These are phyloP conservation scores for Boletus fagicola DNA, from an alignment of 768 basidiomycete genomes.

Conservation along the genomic window DNA sequence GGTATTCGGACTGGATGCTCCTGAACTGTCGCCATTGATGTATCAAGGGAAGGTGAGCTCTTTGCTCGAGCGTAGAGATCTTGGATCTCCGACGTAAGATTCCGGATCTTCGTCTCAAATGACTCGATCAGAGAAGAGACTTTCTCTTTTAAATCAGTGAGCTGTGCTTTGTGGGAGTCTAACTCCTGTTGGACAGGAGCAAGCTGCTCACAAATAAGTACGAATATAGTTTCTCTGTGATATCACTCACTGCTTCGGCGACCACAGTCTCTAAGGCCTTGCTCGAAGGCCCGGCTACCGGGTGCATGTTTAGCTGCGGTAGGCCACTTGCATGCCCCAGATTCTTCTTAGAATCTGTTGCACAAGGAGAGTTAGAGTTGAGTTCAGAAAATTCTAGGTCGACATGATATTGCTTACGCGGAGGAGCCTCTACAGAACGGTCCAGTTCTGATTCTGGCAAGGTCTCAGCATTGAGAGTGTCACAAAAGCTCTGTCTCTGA, in stretches of 20 bases:
- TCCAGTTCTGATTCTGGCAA: slow-evolving; percentile 27
- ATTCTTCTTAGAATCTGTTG: slow-evolving; percentile 9
- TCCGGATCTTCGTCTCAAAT: slow-evolving; percentile 39
- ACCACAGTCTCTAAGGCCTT: slow-evolving; percentile 20
- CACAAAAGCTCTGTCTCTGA: slow-evolving; percentile 18
- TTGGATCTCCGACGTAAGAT: slow-evolving; percentile 37
- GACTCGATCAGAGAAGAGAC: slow-evolving; percentile 30
- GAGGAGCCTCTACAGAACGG: slow-evolving; percentile 7
- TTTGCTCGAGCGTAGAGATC: slow-evolving; percentile 25
- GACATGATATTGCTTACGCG: slow-evolving; percentile 14
- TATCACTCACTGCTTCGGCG: slow-evolving; percentile 31
- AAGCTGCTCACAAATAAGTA: slow-evolving; percentile 35
- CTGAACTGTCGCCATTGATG: slow-evolving; percentile 7
- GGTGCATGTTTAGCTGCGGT: slow-evolving; percentile 2
- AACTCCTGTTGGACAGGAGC: slow-evolving; percentile 53
- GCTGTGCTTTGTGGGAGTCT: slow-evolving; percentile 44
- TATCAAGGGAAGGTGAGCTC: slow-evolving; percentile 9
- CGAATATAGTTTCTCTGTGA: background rate
- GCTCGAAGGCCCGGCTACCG: slow-evolving; percentile 3
- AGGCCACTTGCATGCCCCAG: slow-evolving; percentile 3
- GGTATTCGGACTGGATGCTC: slow-evolving; percentile 24
- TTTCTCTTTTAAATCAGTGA: slow-evolving; percentile 35
- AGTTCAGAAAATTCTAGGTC: background rate
- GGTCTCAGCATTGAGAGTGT: slow-evolving; percentile 10
- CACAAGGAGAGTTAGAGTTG: background rate